These are phyloP conservation scores for Samsoniella hepiali DNA, from an alignment of 2,329 filamentous ascomycete genomes.

Conservation along the genomic window DNA sequence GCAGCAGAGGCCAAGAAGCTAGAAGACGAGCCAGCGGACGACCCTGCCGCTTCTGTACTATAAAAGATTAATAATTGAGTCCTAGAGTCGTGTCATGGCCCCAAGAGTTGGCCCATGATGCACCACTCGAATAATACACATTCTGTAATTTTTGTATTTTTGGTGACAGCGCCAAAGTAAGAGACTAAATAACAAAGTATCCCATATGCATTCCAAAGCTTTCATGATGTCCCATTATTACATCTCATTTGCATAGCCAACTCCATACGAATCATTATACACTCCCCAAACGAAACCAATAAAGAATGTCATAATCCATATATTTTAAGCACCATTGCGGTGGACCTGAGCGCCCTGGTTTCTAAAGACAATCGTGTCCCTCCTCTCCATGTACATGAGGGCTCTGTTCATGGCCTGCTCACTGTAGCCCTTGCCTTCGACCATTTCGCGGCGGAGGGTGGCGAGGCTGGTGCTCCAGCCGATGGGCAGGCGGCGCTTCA, in stretches of 20 bases:
- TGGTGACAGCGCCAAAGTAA: neutral
- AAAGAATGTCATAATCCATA: neutral
- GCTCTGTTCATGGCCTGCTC: constrained; percentile 84
- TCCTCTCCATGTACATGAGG: constrained; percentile 78
- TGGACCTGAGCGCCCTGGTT: constrained; percentile 74
- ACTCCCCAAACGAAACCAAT: neutral
- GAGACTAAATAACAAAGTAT: neutral
- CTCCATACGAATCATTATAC: constrained; percentile 13
- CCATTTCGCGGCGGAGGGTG: constrained; percentile 84
- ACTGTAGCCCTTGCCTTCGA: constrained; percentile 84
- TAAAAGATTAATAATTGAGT: neutral
- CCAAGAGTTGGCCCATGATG: neutral
- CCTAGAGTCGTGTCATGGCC: neutral
- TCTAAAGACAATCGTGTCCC: constrained; percentile 81
- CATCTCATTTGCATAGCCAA: constrained; percentile 9
- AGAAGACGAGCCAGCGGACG: neutral
- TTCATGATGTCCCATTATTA: constrained; percentile 10
- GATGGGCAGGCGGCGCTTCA: constrained; percentile 82
- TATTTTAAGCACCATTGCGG: constrained; percentile 60
- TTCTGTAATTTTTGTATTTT: neutral
- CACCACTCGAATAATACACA: neutral
- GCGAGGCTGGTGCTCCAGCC: constrained; percentile 92
- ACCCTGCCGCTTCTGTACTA: neutral
- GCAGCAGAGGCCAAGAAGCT: constrained; percentile 28
- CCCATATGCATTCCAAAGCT: neutral